Percentiles rank a stretch among this genome's conserved stretches.
phyloP scores from a whole-genome alignment of 768 basidiomycete genomes.

The Boletus subparvulus region DNA sequence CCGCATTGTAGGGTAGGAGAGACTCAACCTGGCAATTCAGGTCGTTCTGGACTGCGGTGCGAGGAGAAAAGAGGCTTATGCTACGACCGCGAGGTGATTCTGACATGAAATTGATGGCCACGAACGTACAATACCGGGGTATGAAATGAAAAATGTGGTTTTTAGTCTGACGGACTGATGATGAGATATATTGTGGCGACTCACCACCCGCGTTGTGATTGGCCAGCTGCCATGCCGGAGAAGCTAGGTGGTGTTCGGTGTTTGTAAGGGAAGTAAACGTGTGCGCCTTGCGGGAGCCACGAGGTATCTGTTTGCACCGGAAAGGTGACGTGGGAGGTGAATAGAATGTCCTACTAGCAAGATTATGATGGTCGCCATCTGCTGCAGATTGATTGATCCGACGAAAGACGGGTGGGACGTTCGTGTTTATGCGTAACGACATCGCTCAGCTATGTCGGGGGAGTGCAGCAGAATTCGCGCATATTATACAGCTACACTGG shows the following conservation, averaged over 20 bases:
- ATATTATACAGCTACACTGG: constrained; percentile 22
- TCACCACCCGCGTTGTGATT: constrained; percentile 32
- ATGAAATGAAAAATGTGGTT: constrained; percentile 23
- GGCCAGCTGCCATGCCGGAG: constrained; percentile 21
- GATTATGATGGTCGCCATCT: constrained; percentile 14
- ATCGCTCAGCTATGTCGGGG: constrained; percentile 20
- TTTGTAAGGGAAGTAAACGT: constrained; percentile 35
- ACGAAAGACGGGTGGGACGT: constrained; percentile 22
- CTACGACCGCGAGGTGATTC: constrained; percentile 34
- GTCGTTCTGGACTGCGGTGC: constrained; percentile 24
- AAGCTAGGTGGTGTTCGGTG: constrained; percentile 30
- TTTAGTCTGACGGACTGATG: constrained; percentile 16
- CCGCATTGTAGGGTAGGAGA: constrained; percentile 33
- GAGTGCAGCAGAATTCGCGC: constrained; percentile 9
- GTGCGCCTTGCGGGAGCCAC: constrained; percentile 32
- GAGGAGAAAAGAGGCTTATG: constrained; percentile 34
- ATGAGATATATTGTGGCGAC: constrained; percentile 20
- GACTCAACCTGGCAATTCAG: constrained; percentile 18
- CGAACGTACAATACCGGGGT: constrained; percentile 17
- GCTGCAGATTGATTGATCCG: constrained; percentile 19
- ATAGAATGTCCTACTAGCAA: constrained; percentile 11
- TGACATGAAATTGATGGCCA: constrained; percentile 22
- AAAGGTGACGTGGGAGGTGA: constrained; percentile 24
- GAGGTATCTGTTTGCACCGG: constrained; percentile 25
- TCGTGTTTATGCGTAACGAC: constrained; percentile 33